Evolutionary conservation across 352 stramenopile species (phyloP).

Genomic region (Peronospora belbahrii): DNA sequence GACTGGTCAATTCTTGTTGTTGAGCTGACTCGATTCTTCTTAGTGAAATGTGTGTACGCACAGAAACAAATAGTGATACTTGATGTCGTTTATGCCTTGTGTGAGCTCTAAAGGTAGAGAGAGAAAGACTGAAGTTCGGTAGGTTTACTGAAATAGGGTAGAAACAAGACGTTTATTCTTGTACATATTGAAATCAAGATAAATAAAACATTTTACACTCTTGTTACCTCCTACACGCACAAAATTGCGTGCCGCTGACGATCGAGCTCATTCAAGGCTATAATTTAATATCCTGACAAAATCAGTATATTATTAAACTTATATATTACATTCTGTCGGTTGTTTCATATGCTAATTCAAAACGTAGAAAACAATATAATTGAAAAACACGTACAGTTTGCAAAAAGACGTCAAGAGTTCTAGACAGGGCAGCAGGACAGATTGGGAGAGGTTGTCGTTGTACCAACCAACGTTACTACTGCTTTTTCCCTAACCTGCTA

Average conservation of each 20-base stretch:
- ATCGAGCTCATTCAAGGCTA: slow-evolving; percentile 5
- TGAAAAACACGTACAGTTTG: too few relatives aligned
- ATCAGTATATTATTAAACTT: too few relatives aligned
- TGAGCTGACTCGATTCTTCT: not conserved
- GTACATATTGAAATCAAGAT: slow-evolving; percentile 4
- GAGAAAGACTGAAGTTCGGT: slow-evolving; percentile 15
- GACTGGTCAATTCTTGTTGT: too few relatives aligned
- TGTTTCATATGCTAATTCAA: too few relatives aligned
- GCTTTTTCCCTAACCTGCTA: too few relatives aligned
- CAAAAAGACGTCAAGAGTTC: too few relatives aligned
- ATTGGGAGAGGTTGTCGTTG: too few relatives aligned
- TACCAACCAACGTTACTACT: too few relatives aligned
- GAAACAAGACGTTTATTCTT: not conserved
- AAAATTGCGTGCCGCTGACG: slow-evolving; percentile 21
- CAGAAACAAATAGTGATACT: too few relatives aligned
- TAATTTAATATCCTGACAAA: not conserved
- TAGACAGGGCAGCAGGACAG: too few relatives aligned
- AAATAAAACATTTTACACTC: slow-evolving; percentile 1
- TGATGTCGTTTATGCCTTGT: slow-evolving; percentile 4
- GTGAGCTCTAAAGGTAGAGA: slow-evolving; percentile 14
- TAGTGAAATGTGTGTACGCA: not conserved
- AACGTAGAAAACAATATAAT: too few relatives aligned
- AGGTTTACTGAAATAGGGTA: not conserved
- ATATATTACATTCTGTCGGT: too few relatives aligned
- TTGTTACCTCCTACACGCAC: slow-evolving; percentile 1